Evolutionary conservation across 192 early-diverging fungal species (phyloP).

Genomic region (Backusella liffmaniae): DNA sequence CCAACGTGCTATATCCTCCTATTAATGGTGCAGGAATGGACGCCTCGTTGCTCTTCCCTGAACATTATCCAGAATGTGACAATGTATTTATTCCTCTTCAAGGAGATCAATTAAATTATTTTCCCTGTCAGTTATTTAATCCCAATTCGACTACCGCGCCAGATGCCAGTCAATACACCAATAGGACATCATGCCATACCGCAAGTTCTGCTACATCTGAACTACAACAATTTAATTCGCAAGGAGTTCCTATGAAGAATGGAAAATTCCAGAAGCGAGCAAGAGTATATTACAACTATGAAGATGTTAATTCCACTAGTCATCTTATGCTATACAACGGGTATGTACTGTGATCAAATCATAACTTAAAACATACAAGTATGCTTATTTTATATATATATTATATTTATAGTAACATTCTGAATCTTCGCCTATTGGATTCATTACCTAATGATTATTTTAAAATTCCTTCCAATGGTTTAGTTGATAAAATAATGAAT

Average conservation of each 20-base stretch:
- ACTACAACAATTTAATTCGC: conserved; percentile 4
- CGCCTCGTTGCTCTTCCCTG: conserved; percentile 63
- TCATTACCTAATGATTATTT: conserved; percentile 31
- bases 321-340: conserved; percentile 63
- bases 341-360: conserved; percentile 10
- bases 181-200: conserved; percentile 57
- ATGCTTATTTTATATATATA: neutral
- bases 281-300: conserved; percentile 55
- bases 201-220: conserved; percentile 24
- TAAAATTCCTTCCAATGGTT: conserved; percentile 16
- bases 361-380: neutral
- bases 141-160: conserved; percentile 42
- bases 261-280: conserved; percentile 29
- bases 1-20: conserved; percentile 50
- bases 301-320: conserved; percentile 46
- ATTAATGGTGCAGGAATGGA: conserved; percentile 66
- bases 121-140: conserved; percentile 38
- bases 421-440: conserved; percentile 33
- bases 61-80: neutral
- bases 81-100: conserved; percentile 10
- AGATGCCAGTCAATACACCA: conserved; percentile 48
- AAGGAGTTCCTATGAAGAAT: conserved; percentile 19
- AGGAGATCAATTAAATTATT: conserved; percentile 16
- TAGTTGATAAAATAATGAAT: conserved; percentile 23
- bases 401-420: conserved; percentile 28